Evolutionary conservation across 139 green algal species (phyloP).

Genomic region (Limnomonas spitsbergensis): DNA sequence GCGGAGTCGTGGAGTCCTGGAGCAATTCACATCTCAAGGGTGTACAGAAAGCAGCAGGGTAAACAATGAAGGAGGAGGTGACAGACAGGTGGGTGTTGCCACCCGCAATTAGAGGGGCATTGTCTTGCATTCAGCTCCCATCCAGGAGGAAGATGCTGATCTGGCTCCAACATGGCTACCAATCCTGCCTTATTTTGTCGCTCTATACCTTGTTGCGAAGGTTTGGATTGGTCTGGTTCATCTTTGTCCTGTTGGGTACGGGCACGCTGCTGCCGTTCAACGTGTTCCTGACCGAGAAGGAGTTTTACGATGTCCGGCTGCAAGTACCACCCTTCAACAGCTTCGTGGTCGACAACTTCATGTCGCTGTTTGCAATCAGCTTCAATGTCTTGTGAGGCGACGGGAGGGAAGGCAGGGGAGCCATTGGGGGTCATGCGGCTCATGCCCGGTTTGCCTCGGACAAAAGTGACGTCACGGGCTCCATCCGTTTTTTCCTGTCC

Average conservation of each 20-base stretch:
- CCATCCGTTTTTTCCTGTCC: no score
- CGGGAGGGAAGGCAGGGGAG: no score
- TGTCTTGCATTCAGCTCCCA: neutral
- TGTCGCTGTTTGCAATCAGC: slow-evolving; percentile 34
- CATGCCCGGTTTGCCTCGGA: no score
- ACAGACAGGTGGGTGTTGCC: slow-evolving; percentile 16
- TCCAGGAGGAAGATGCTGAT: neutral
- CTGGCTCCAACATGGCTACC: neutral
- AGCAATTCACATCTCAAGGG: no score
- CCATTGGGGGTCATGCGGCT: no score
- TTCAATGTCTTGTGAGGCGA: slow-evolving; percentile 40
- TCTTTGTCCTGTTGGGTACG: slow-evolving; percentile 44
- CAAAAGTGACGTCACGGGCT: no score
- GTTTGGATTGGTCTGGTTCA: slow-evolving; percentile 42
- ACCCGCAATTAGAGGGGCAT: no score
- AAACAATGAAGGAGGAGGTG: slow-evolving; percentile 25
- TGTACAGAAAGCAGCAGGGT: neutral
- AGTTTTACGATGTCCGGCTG: slow-evolving; percentile 48
- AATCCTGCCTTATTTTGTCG: no score
- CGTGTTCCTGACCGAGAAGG: slow-evolving; percentile 50
- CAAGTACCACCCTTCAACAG: slow-evolving; percentile 31
- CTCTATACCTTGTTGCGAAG: no score
- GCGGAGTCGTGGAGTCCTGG: neutral
- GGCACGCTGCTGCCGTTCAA: slow-evolving; percentile 44
- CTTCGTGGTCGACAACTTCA: slow-evolving; percentile 49